phyloP scores from a whole-genome alignment of 2,329 filamentous ascomycete genomes.

The Sphaerostilbella broomeana region DNA sequence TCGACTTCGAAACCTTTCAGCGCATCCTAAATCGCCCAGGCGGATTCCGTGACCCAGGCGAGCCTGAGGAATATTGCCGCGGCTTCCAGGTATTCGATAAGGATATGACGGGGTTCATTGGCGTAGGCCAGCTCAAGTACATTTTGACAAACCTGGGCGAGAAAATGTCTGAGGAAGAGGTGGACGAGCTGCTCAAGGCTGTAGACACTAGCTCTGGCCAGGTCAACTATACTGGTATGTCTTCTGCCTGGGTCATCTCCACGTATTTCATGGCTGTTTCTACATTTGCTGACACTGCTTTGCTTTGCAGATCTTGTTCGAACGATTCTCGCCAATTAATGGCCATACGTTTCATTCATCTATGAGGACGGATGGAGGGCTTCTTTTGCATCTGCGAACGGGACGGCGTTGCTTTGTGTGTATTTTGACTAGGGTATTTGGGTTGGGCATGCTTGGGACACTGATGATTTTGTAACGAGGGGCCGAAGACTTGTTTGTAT shows the following conservation, averaged over 20 bases:
- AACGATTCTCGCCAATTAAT: constrained; percentile 77
- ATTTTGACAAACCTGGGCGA: constrained; percentile 96
- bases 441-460: constrained; percentile 11
- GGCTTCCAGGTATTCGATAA: constrained; percentile 99
- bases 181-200: constrained; percentile 96
- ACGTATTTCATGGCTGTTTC: background rate
- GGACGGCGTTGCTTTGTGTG: constrained; percentile 26
- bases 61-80: constrained; percentile 96
- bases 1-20: constrained; percentile 96
- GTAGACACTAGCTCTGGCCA: constrained; percentile 94
- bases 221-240: constrained; percentile 91
- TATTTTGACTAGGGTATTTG: constrained; percentile 12
- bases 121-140: constrained; percentile 95
- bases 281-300: constrained; percentile 6
- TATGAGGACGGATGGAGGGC: constrained; percentile 11
- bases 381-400: constrained; percentile 28
- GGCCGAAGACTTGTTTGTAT: constrained; percentile 6
- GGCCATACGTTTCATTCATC: constrained; percentile 10
- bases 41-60: constrained; percentile 95
- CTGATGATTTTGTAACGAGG: constrained; percentile 10
- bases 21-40: constrained; percentile 95
- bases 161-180: constrained; percentile 99
- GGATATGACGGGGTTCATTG: constrained; percentile 96
- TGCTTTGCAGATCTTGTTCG: constrained; percentile 64
- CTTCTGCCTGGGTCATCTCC: background rate